These are phyloP conservation scores for Graphiopsis chlorocephala DNA, from an alignment of 2,329 filamentous ascomycete genomes.

Conservation along the genomic window DNA sequence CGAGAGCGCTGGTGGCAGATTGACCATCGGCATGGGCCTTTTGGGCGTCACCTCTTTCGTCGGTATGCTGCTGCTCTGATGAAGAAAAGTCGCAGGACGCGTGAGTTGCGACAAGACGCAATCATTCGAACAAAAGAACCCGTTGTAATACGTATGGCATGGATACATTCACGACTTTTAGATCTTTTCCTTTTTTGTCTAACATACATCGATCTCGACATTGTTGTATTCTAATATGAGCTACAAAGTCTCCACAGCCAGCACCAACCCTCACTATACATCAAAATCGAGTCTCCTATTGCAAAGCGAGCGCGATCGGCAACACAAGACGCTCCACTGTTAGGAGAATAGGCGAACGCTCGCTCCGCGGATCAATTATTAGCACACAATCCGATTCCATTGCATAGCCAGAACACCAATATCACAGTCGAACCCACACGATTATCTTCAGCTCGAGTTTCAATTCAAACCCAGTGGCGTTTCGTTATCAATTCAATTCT, in stretches of 20 bases:
- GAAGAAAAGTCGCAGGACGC: not conserved
- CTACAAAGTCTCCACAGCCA: not conserved
- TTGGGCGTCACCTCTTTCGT: constrained; percentile 12
- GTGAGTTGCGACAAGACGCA: not conserved
- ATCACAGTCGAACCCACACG: not conserved
- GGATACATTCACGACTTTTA: constrained; percentile 13
- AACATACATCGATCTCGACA: not conserved
- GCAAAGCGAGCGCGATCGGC: not conserved
- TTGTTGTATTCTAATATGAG: not conserved
- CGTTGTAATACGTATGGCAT: constrained; percentile 14
- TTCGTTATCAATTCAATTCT: not conserved
- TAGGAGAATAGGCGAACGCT: not conserved
- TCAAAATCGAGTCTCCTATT: not conserved
- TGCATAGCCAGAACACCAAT: not conserved
- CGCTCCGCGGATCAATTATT: not conserved
- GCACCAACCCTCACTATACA: not conserved
- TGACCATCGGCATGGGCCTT: constrained; percentile 14
- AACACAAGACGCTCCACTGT: not conserved
- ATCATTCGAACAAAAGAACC: not conserved
- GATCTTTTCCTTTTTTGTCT: not conserved
- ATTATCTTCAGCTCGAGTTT: not conserved
- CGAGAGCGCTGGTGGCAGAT: constrained; percentile 10
- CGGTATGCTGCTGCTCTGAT: constrained; percentile 16
- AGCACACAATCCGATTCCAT: too few species aligned
- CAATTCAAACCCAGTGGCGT: not conserved